phyloP scores from a whole-genome alignment of 2,329 filamentous ascomycete species.

The Talaromyces marneffei region DNA sequence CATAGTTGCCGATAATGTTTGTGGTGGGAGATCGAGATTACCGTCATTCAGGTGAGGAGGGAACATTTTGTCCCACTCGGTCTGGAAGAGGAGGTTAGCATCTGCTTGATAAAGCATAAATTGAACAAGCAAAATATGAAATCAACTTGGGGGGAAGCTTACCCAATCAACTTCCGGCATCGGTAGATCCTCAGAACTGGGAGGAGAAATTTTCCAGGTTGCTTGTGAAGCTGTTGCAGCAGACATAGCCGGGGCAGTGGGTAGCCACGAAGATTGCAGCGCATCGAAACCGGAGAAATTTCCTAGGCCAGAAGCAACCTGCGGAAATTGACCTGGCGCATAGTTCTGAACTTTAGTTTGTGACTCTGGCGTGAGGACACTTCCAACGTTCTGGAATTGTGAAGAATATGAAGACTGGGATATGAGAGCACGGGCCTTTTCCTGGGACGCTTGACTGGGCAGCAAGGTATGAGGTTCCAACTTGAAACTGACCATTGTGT shows the following conservation, averaged over 20 bases:
- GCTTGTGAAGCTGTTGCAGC: conserved; percentile 13
- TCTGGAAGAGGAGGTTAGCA: conserved; percentile 15
- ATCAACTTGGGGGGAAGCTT: conserved; percentile 25
- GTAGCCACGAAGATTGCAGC: neutral
- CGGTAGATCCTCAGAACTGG: conserved; percentile 24
- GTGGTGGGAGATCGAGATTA: conserved; percentile 45
- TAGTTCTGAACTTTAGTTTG: neutral
- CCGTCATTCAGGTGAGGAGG: conserved; percentile 48
- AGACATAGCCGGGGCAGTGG: conserved; percentile 12
- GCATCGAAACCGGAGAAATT: neutral
- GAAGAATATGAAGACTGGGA: neutral
- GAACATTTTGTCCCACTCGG: conserved; percentile 34
- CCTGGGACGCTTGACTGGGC: neutral
- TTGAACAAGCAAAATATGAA: neutral
- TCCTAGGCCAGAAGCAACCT: neutral
- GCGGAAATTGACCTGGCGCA: neutral
- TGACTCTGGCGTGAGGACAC: neutral
- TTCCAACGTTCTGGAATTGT: neutral
- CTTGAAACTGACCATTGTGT: neutral
- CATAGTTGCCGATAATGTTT: conserved; percentile 15
- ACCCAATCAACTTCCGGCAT: conserved; percentile 62
- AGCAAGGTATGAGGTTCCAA: neutral
- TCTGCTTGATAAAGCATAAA: neutral
- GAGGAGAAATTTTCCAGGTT: conserved; percentile 4
- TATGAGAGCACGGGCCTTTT: neutral